phyloP scores from a whole-genome alignment of 2,329 filamentous ascomycete genomes.

The Cryphonectria parasitica region DNA sequence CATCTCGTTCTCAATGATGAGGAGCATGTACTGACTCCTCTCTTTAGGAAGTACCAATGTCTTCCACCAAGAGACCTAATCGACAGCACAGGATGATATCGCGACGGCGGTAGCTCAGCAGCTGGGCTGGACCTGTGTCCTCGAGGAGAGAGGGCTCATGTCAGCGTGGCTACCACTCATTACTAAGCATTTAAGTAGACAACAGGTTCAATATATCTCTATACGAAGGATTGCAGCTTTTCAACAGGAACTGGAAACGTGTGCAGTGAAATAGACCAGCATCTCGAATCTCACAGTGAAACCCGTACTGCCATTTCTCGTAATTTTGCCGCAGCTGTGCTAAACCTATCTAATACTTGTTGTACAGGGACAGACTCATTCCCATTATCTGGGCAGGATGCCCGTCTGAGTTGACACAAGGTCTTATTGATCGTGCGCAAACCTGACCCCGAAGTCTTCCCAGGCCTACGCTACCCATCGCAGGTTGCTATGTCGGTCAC shows the following conservation, averaged over 20 bases:
- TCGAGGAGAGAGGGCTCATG: not conserved
- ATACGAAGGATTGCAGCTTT: not conserved
- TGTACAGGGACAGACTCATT: slow-evolving; percentile 4
- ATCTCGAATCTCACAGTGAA: not conserved
- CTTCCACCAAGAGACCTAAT: not conserved
- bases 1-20: not conserved
- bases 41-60: not conserved
- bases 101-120: not conserved
- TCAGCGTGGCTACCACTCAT: not conserved
- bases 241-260: not conserved
- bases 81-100: not conserved
- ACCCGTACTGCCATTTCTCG: not conserved
- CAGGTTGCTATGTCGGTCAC: not conserved
- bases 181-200: not conserved
- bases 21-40: slow-evolving; percentile 13
- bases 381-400: not conserved
- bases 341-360: slow-evolving; percentile 3
- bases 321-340: slow-evolving; percentile 1
- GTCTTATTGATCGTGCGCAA: not conserved
- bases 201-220: not conserved
- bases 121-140: not conserved
- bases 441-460: not conserved
- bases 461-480: not conserved
- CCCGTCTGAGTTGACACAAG: not conserved
- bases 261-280: not conserved